These are phyloP conservation scores for Penicillium sp. DNA, from an alignment of 2,329 filamentous ascomycete genomes.

Conservation along the genomic window DNA sequence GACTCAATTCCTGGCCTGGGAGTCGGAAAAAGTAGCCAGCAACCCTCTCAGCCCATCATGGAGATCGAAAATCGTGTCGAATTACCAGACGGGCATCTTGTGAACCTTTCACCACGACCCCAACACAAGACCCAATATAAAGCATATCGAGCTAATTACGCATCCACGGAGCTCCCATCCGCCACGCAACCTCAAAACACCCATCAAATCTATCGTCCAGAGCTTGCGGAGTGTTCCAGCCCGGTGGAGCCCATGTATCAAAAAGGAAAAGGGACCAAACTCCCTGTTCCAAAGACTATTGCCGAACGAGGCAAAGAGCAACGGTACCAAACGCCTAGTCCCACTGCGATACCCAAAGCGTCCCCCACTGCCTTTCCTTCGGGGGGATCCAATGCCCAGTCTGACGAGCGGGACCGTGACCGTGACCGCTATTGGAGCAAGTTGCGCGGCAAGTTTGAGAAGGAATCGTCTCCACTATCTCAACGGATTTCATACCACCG, in stretches of 20 bases:
- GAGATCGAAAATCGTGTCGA: conserved; percentile 22
- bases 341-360: conserved; percentile 14
- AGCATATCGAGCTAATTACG: conserved; percentile 19
- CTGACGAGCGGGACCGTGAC: conserved; percentile 15
- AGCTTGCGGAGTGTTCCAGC: conserved; percentile 5
- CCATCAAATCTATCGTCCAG: conserved; percentile 4
- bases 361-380: conserved; percentile 8
- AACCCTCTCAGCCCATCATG: conserved; percentile 21
- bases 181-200: conserved; percentile 4
- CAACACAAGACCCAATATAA: conserved; percentile 12
- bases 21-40: conserved; percentile 11
- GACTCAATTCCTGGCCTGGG: conserved; percentile 14
- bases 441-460: conserved; percentile 26
- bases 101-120: conserved; percentile 29
- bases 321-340: conserved; percentile 14
- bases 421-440: conserved; percentile 30
- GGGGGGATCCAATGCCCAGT: conserved; percentile 5
- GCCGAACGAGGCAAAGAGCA: conserved; percentile 16
- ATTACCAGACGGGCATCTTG: conserved; percentile 28
- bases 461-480: conserved; percentile 18
- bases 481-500: conserved; percentile 10
- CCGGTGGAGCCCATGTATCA: conserved; percentile 13
- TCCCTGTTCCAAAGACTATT: conserved; percentile 26
- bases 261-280: conserved; percentile 25
- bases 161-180: conserved; percentile 7